These are phyloP conservation scores for Leccinum aurantiacum DNA, from an alignment of 768 basidiomycete genomes.

Conservation along the genomic window DNA sequence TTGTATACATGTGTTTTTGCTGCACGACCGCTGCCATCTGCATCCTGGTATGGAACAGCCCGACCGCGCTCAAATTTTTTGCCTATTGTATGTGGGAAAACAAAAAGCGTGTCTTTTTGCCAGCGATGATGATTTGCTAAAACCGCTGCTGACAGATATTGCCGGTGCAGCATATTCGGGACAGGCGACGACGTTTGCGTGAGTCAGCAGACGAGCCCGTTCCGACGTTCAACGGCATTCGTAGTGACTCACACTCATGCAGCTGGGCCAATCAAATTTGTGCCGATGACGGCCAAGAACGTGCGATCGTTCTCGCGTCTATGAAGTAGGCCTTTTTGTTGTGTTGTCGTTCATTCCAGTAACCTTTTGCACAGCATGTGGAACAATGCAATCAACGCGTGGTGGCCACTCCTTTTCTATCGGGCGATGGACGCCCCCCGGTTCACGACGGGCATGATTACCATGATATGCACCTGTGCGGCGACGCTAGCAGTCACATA, in stretches of 20 bases:
- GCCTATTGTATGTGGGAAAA: conserved; percentile 58
- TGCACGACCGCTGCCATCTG: conserved; percentile 54
- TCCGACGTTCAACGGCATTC: not conserved
- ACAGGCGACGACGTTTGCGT: conserved; percentile 77
- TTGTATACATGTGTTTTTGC: conserved; percentile 61
- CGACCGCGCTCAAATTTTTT: conserved; percentile 67
- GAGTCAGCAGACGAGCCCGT: conserved; percentile 22
- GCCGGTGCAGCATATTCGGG: conserved; percentile 71
- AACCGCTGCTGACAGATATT: conserved; percentile 37
- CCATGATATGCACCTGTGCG: conserved; percentile 58
- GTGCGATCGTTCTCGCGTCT: conserved; percentile 66
- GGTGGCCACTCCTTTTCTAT: conserved; percentile 73
- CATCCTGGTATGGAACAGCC: conserved; percentile 60
- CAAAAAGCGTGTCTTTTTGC: not conserved
- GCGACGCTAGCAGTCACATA: conserved; percentile 58
- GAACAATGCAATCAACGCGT: conserved; percentile 66
- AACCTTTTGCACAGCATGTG: conserved; percentile 48
- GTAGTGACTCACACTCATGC: conserved; percentile 4
- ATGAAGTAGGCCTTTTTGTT: conserved; percentile 56
- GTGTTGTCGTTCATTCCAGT: not conserved
- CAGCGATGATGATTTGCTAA: not conserved
- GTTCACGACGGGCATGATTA: conserved; percentile 68
- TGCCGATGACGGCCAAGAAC: conserved; percentile 67
- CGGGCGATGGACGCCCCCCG: conserved; percentile 70
- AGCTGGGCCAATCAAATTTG: conserved; percentile 83